These are phyloP conservation scores for Hibiscus trionum DNA, from an alignment of 345 rosid species.

Conservation along the genomic window DNA sequence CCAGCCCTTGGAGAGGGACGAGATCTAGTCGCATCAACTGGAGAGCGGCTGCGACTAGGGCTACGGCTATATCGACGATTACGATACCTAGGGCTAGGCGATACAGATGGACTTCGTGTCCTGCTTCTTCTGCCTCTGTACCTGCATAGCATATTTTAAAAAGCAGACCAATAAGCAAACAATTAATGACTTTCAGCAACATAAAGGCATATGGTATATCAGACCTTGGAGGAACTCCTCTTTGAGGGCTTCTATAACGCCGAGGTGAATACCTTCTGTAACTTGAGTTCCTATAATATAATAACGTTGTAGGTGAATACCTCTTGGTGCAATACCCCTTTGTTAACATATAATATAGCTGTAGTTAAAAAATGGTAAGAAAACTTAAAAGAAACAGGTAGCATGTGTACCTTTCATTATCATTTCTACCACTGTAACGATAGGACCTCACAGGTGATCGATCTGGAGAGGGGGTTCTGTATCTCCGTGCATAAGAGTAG, in stretches of 20 bases:
- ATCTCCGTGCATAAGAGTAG: slow-evolving; percentile 80
- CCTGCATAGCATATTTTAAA: slow-evolving; percentile 23
- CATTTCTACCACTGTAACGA: slow-evolving; percentile 53
- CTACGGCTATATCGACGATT: slow-evolving; percentile 35
- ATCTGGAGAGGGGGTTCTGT: slow-evolving; percentile 82
- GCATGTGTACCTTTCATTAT: slow-evolving; percentile 55
- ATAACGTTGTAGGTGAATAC: slow-evolving; percentile 44
- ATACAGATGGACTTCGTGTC: slow-evolving; percentile 50
- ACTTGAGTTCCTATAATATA: slow-evolving; percentile 41
- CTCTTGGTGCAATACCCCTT: slow-evolving; percentile 28
- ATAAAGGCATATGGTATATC: neutral
- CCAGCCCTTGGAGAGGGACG: slow-evolving; percentile 26
- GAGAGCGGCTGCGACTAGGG: slow-evolving; percentile 41
- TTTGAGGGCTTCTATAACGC: slow-evolving; percentile 75
- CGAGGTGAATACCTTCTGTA: slow-evolving; percentile 82
- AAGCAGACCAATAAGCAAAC: neutral
- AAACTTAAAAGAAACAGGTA: neutral
- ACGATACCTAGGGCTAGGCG: slow-evolving; percentile 55
- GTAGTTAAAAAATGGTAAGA: neutral
- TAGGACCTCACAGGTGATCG: slow-evolving; percentile 75
- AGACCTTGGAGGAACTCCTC: slow-evolving; percentile 88
- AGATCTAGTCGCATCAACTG: slow-evolving; percentile 36
- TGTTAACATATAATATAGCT: neutral
- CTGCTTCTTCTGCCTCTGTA: slow-evolving; percentile 69
- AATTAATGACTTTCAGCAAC: neutral